Percentiles rank a stretch among this genome's conserved stretches.
These are phyloP conservation scores for Zymoseptoria crescenta DNA, from an alignment of 2,329 filamentous ascomycete genomes.

Conservation along the genomic window DNA sequence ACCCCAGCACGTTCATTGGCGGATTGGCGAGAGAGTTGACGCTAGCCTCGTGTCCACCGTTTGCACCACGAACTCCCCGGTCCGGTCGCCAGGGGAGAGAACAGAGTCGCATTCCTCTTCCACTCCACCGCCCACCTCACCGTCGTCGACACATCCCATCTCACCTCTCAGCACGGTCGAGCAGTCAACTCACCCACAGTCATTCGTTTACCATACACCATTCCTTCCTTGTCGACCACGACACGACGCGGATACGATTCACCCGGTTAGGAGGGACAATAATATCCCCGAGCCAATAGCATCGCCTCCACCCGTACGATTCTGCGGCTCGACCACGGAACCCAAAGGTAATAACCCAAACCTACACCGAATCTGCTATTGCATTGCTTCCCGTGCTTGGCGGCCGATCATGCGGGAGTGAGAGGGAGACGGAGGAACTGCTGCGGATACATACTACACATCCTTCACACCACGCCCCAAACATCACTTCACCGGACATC, in stretches of 20 bases:
- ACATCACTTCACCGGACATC: slow-evolving; percentile 1
- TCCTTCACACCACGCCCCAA: neutral
- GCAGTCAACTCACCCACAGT: slow-evolving; percentile 5
- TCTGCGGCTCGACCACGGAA: neutral
- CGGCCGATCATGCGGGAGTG: neutral
- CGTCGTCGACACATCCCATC: neutral
- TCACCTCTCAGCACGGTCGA: neutral
- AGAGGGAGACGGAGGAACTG: neutral
- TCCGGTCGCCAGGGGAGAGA: neutral
- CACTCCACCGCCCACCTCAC: neutral
- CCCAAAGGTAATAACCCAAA: neutral
- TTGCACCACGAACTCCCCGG: neutral
- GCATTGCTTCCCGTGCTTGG: neutral
- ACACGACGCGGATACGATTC: too few relatives aligned
- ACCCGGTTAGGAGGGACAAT: too few relatives aligned
- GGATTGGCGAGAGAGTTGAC: neutral
- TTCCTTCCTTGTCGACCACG: slow-evolving; percentile 1
- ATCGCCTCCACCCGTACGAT: neutral
- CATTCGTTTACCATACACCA: slow-evolving; percentile 1
- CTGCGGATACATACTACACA: neutral
- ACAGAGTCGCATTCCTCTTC: neutral
- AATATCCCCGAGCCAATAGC: neutral
- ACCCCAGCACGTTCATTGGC: neutral
- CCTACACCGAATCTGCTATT: neutral
- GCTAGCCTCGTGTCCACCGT: neutral